A percentile compares a stretch with the other conserved stretches of the same genome.
These are phyloP conservation scores for Heritiera fomes DNA, from an alignment of 345 rosid species.

Conservation along the genomic window DNA sequence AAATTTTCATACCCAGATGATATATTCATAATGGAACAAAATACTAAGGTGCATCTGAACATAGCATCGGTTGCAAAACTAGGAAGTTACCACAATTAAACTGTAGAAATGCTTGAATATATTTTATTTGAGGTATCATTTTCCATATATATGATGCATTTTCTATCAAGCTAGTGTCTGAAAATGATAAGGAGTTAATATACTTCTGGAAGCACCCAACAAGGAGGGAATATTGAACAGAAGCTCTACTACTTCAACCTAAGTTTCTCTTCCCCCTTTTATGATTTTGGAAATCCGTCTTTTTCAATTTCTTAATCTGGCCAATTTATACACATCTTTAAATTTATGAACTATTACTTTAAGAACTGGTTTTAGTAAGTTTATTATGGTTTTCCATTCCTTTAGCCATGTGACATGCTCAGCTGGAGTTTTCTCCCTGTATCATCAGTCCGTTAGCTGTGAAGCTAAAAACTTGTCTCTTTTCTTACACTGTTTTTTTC, in stretches of 20 bases:
- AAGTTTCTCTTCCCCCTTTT: background rate
- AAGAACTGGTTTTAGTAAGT: background rate
- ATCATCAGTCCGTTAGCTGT: background rate
- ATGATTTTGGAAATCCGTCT: slow-evolving; percentile 6
- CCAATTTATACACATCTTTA: background rate
- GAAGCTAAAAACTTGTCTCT: slow-evolving; percentile 1
- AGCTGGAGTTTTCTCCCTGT: background rate
- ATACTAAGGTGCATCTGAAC: background rate
- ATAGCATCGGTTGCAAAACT: background rate
- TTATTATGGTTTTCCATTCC: background rate
- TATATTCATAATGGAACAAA: background rate
- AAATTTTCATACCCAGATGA: background rate
- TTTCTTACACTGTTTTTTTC: background rate
- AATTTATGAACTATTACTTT: background rate
- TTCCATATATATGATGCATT: background rate
- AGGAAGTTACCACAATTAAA: background rate
- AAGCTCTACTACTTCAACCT: background rate
- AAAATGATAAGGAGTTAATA: background rate
- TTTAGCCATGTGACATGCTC: background rate
- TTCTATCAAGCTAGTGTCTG: background rate
- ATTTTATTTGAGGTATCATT: background rate
- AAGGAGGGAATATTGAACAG: background rate
- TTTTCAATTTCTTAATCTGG: background rate
- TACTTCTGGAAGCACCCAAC: background rate
- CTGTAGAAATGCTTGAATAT: background rate